Evolutionary conservation across 192 early-diverging fungal genomes (phyloP), one percentile per base, ranked within the genome.

Genomic region (Coemansia sp.): DNA sequence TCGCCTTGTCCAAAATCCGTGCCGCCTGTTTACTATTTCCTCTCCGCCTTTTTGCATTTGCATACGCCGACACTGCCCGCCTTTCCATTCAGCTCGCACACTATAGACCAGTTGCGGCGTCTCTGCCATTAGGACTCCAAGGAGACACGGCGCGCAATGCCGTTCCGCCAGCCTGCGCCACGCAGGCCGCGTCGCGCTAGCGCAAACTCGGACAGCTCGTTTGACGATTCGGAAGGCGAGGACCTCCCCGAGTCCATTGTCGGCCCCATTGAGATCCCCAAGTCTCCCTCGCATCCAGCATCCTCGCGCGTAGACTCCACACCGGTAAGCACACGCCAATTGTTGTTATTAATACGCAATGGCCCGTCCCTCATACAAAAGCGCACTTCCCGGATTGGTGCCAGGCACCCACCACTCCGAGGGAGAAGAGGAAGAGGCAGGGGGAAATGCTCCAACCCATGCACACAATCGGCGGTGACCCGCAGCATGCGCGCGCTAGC

Each of bases 261-360:
- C 23, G 73, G 73, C 2, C 61, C 73, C 4, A 69, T 77, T 51
- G 73, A 77, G 30, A 77, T 77, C 15, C 73, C 73, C 18, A 77
- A 65, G 48, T 68, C 73, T 34, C 73, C 73, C 3, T 77, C 73
- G 32, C 72, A 68, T 31, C 56, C 60, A 23, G 45, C 57, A 23
- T 65, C 66, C 18, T 58, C 73, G 11, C 62, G 73, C 33, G 60
- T 60, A 22, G 73, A 67, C 50, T 77, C 73, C 30, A 77, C 73
- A 39, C 73, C 73, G 46, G 73, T 77, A 77, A 62, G 73, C 69
- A 33, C 11, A 2, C 14, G 17, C 37, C 3, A 1, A 21, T 41
- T 33, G 27, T 14, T 30, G 22, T 35, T 21, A 25, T 53, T 42
- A 37, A 14, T 22, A 15, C 25, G 3, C 3, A 3, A 11, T 35